Evolutionary conservation across 108 stramenopile species (phyloP), one percentile per base, ranked within the genome.

Genomic region (Cyclostephanos invisitatus): DNA sequence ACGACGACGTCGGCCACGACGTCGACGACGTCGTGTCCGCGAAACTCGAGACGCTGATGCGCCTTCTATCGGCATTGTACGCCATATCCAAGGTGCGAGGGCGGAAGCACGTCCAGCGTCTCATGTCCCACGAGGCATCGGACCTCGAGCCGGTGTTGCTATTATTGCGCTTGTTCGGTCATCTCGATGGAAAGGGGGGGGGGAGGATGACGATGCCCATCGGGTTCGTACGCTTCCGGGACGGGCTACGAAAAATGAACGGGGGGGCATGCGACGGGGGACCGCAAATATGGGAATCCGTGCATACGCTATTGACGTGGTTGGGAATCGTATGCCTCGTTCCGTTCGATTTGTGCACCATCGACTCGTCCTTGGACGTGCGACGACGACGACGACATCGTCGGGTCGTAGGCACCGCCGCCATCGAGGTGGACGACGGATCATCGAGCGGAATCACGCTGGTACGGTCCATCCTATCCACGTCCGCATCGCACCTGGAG

Each of bases 231-330:
- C 18, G 42, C 27, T 81, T 73, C 49, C 82, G 83, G 65, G 21
- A 25, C 38, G 53, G 65, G 63, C 70, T 76, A 32, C 50, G 62
- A 32, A 46, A 81, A 9, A 32, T n/a, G n/a, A n/a, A n/a, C n/a
- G n/a, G n/a, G 5, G 42, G 21, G 3, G 62, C 59, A 70, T 22
- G 50, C 10, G 74, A 67, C 10, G 85, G 83, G 51, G 75, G n/a
- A n/a, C n/a, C 86, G 21, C 68, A 90, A 49, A 61, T 71, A 6
- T 99, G 99, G 99, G 92, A 97, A 83, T 89, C 92, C 11, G 68
- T 94, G 0, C 98, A 98, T 75, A 67, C 83, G n/a, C 76, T 98
- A n/a, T 86, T 98, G 80, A 87, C 96, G 48, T 99, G 99, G 99
- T 74, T 99, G 81, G 87, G 83, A 25, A 94, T 97, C 64, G 80